Evolutionary conservation across 2,329 filamentous ascomycete species (phyloP).

Genomic region (Diaporthe sp.): DNA sequence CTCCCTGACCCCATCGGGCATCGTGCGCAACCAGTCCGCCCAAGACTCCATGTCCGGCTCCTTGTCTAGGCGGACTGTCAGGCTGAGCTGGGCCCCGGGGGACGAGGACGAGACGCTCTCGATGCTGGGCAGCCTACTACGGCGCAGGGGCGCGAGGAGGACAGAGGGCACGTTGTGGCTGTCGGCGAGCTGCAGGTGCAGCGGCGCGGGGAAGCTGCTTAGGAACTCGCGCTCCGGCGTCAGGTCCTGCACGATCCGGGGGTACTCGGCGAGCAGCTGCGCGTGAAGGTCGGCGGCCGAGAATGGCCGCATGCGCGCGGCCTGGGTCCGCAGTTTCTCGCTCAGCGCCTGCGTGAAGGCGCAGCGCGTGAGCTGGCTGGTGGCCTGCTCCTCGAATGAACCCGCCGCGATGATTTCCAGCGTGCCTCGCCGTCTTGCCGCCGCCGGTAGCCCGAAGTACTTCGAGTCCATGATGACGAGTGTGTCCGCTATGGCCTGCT

Average conservation of each 20-base stretch:
- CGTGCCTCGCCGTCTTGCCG: conserved; percentile 63
- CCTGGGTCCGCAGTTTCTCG: conserved; percentile 60
- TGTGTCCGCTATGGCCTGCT: conserved; percentile 65
- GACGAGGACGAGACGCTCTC: neutral
- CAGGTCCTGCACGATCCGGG: conserved; percentile 61
- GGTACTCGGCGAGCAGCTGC: conserved; percentile 62
- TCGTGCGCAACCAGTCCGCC: conserved; percentile 68
- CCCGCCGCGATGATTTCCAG: conserved; percentile 67
- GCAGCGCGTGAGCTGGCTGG: conserved; percentile 56
- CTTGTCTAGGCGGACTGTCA: conserved; percentile 64
- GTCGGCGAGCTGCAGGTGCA: conserved; percentile 66
- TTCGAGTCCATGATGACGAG: conserved; percentile 69
- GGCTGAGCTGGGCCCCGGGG: conserved; percentile 55
- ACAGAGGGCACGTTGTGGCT: conserved; percentile 66
- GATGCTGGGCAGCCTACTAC: conserved; percentile 46
- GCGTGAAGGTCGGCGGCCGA: conserved; percentile 64
- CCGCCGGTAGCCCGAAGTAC: conserved; percentile 65
- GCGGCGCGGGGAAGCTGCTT: conserved; percentile 62
- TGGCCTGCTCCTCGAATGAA: conserved; percentile 61
- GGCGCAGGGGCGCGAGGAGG: conserved; percentile 59
- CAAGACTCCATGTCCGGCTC: conserved; percentile 63
- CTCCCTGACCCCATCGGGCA: conserved; percentile 67
- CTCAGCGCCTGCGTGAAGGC: conserved; percentile 63
- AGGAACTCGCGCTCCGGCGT: conserved; percentile 58
- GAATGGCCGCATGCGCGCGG: conserved; percentile 49